Conservation (phyloP, 108 stramenopile genomes). For the Conticribra guillardii region DNA sequence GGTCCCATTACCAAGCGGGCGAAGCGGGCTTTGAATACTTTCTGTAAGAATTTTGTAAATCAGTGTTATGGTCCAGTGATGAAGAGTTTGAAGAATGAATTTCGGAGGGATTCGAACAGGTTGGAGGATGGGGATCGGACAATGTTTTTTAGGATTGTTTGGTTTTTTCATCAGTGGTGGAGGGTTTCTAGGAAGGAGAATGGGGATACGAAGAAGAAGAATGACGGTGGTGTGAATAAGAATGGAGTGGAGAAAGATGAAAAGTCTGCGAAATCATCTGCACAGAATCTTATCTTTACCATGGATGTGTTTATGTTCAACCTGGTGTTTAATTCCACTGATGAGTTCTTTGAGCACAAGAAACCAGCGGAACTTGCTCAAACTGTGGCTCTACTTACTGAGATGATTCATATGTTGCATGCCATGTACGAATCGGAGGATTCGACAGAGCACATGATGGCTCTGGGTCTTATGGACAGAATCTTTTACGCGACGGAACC, state of each 20-base stretch:
- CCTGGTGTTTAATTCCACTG: conserved; percentile 76
- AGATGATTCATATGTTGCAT: conserved; percentile 83
- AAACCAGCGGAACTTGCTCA: conserved; percentile 66
- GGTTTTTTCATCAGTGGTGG: conserved; percentile 91
- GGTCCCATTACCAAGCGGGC: conserved; percentile 63
- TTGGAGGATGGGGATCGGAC: conserved; percentile 80
- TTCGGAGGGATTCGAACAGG: conserved; percentile 82
- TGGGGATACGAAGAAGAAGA: conserved; percentile 1
- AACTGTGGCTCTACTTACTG: conserved; percentile 75
- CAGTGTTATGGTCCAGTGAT: conserved; percentile 87
- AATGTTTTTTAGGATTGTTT: conserved; percentile 79
- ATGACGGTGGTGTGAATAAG: neutral
- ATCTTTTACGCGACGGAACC: conserved; percentile 84
- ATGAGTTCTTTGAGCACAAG: conserved; percentile 75
- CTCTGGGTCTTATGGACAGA: conserved; percentile 82
- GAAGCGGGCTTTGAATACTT: conserved; percentile 62
- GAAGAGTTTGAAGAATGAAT: conserved; percentile 92
- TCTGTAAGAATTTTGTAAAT: conserved; percentile 70
- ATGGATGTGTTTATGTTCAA: conserved; percentile 94
- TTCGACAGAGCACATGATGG: conserved; percentile 82
- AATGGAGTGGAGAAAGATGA: neutral
- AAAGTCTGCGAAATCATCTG: conserved; percentile 17
- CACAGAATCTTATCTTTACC: conserved; percentile 77
- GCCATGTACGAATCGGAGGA: conserved; percentile 78
- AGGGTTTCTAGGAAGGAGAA: conserved; percentile 43